Evolutionary conservation across 176 grass and related monocot genomes (phyloP).

Genomic region (Oryza rufipogon): DNA sequence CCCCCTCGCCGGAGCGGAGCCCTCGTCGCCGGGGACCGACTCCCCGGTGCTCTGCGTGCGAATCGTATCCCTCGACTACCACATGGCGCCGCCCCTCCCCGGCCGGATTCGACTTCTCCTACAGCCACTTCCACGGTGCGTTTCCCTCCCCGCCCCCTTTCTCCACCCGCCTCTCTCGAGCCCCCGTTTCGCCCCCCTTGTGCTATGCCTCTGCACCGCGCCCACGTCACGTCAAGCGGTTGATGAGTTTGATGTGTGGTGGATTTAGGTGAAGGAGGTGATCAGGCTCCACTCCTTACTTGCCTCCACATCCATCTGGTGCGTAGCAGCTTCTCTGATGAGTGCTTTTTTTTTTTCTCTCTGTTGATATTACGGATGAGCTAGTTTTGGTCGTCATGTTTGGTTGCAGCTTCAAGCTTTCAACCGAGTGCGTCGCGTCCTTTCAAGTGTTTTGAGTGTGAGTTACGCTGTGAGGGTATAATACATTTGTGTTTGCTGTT

Average conservation of each 20-base stretch:
- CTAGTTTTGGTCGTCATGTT: neutral
- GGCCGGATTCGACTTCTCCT: conserved; percentile 68
- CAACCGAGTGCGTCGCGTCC: neutral
- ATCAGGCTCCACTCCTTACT: conserved; percentile 82
- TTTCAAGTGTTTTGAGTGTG: neutral
- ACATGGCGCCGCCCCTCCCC: conserved; percentile 80
- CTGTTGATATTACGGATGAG: neutral
- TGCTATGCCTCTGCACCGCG: too few relatives aligned
- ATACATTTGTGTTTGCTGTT: neutral
- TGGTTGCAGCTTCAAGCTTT: neutral
- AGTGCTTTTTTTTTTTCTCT: neutral
- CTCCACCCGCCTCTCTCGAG: neutral
- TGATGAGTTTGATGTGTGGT: conserved; percentile 5
- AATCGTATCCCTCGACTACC: conserved; percentile 89
- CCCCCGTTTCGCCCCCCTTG: neutral
- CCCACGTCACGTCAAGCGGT: neutral
- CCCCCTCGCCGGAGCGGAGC: conserved; percentile 33
- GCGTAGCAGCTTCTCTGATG: conserved; percentile 19
- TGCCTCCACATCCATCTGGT: conserved; percentile 93
- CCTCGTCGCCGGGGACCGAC: conserved; percentile 43
- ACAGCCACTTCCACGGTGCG: conserved; percentile 77
- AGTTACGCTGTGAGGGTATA: neutral
- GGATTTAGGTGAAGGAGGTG: conserved; percentile 59
- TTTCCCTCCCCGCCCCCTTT: neutral
- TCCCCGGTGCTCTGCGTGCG: conserved; percentile 68